Conservation (phyloP, 371 early-diverging fungal species). For the Apophysomyces sp. region DNA sequence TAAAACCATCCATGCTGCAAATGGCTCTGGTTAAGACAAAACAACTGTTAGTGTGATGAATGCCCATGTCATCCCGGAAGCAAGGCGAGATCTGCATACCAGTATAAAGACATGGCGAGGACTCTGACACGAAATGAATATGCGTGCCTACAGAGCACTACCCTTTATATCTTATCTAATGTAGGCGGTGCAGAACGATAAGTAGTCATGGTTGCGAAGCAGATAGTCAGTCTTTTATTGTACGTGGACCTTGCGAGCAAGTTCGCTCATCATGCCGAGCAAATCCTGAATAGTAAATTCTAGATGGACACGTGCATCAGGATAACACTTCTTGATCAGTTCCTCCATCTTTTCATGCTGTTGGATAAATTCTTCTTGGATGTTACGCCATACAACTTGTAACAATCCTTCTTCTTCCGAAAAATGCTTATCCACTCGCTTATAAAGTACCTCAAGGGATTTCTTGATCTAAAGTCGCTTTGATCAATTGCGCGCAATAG, state of each 20-base stretch:
- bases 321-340: constrained; percentile 82
- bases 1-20: too few species aligned
- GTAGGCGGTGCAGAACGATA: too few species aligned
- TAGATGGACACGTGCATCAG: constrained; percentile 76
- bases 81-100: too few species aligned
- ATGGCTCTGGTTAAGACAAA: too few species aligned
- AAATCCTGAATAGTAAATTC: constrained; percentile 92
- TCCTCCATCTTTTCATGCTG: constrained; percentile 81
- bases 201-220: background rate
- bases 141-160: too few species aligned
- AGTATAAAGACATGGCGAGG: too few species aligned
- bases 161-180: too few species aligned
- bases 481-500: background rate
- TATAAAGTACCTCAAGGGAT: constrained; percentile 79
- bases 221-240: constrained; percentile 11
- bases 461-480: constrained; percentile 60
- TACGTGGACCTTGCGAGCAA: constrained; percentile 54
- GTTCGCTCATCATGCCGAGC: constrained; percentile 62
- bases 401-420: constrained; percentile 80
- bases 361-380: constrained; percentile 85
- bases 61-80: too few species aligned
- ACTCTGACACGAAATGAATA: too few species aligned
- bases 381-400: constrained; percentile 90
- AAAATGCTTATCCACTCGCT: constrained; percentile 93
- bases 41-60: too few species aligned